phyloP scores from a whole-genome alignment of 441 rosid species.

The Populus hybrid region DNA sequence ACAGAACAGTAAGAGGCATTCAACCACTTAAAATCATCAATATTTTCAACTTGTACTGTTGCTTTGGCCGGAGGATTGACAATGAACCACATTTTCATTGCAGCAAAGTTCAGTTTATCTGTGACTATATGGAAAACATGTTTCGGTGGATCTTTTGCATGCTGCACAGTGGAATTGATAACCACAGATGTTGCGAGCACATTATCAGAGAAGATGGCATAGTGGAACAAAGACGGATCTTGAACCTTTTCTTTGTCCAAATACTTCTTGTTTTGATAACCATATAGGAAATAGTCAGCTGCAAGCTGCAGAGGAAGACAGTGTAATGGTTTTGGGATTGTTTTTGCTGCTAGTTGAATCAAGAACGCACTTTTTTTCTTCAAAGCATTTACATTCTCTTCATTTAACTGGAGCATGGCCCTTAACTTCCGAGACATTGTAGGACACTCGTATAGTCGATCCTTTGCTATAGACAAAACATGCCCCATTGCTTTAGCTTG shows the following conservation, averaged over 20 bases:
- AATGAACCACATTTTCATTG: constrained; percentile 95
- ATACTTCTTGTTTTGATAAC: constrained; percentile 42
- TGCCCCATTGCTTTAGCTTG: constrained; percentile 88
- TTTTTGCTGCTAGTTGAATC: constrained; percentile 94
- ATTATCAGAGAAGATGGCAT: constrained; percentile 92
- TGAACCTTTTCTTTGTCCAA: constrained; percentile 47
- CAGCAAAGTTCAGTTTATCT: constrained; percentile 79
- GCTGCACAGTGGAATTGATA: constrained; percentile 74
- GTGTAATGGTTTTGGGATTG: constrained; percentile 79
- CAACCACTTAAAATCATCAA: constrained; percentile 90
- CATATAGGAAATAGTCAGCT: constrained; percentile 61
- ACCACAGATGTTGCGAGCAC: constrained; percentile 93
- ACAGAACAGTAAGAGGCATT: constrained; percentile 96
- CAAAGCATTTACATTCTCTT: constrained; percentile 50
- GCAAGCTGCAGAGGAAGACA: constrained; percentile 87
- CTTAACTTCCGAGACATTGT: constrained; percentile 68
- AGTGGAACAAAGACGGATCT: constrained; percentile 78
- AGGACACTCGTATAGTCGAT: constrained; percentile 66
- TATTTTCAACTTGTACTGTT: constrained; percentile 69
- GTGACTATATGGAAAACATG: constrained; percentile 95
- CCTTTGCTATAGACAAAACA: constrained; percentile 77
- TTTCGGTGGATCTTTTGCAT: constrained; percentile 67
- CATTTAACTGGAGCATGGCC: constrained; percentile 78
- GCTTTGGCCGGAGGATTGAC: constrained; percentile 65
- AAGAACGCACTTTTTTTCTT: constrained; percentile 85